Conservation (phyloP, 306 rosid genomes). For the Oxytropis ochrocephala region DNA sequence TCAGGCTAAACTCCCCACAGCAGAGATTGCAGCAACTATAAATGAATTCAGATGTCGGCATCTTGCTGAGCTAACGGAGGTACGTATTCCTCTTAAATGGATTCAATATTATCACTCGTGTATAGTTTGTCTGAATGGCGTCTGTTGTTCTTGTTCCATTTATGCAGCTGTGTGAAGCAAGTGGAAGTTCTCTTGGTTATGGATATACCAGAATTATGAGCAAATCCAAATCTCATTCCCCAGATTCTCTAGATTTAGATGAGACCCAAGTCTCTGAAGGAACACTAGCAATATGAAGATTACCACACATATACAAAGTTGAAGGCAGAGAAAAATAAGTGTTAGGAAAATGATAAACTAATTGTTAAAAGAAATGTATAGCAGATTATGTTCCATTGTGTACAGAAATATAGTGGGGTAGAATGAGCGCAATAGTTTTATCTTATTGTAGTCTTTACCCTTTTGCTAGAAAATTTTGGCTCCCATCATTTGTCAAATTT, state of each 20-base stretch:
- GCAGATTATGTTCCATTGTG: slow-evolving; percentile 41
- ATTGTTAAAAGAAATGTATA: slow-evolving; percentile 29
- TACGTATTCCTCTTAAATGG: slow-evolving; percentile 7
- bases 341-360: slow-evolving; percentile 9
- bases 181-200: slow-evolving; percentile 94
- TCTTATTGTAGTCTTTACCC: background rate
- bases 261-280: slow-evolving; percentile 74
- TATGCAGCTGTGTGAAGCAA: slow-evolving; percentile 80
- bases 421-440: slow-evolving; percentile 5
- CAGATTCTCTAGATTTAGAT: slow-evolving; percentile 74
- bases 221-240: slow-evolving; percentile 63
- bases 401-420: slow-evolving; percentile 43
- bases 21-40: slow-evolving; percentile 91
- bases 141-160: slow-evolving; percentile 16
- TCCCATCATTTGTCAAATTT: background rate
- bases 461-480: slow-evolving; percentile 25
- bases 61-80: slow-evolving; percentile 95
- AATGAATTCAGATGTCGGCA: slow-evolving; percentile 93
- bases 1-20: slow-evolving; percentile 88
- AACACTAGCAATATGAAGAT: slow-evolving; percentile 57
- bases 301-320: background rate
- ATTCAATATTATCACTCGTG: background rate
- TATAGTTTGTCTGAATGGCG: slow-evolving; percentile 13
- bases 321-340: slow-evolving; percentile 23
- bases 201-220: slow-evolving; percentile 58